Conservation (phyloP, 805 yeast genomes). For the Candida sonorensis region DNA sequence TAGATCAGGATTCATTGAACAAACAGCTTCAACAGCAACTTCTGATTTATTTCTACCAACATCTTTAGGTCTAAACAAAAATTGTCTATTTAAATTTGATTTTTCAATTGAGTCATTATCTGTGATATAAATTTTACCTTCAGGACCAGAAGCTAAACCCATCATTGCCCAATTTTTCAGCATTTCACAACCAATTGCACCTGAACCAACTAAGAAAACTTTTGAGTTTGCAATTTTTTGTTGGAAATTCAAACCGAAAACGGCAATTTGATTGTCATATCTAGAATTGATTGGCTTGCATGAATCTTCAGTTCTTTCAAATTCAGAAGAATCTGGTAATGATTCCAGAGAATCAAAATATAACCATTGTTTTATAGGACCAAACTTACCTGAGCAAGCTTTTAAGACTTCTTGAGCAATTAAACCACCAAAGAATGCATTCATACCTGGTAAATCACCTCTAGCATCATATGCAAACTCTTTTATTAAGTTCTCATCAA, state of each 20-base stretch:
- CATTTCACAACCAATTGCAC: conserved; percentile 99
- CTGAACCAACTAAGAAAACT: conserved; percentile 91
- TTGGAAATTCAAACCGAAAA: conserved; percentile 77
- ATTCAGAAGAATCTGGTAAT: conserved; percentile 55
- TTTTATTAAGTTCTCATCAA: conserved; percentile 59
- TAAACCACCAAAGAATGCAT: conserved; percentile 88
- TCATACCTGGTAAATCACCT: conserved; percentile 88
- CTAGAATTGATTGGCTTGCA: conserved; percentile 74
- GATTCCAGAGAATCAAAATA: conserved; percentile 94
- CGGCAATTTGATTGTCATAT: conserved; percentile 94
- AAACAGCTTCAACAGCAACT: conserved; percentile 81
- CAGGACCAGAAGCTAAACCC: conserved; percentile 89
- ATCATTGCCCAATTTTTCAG: conserved; percentile 96
- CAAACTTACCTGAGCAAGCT: conserved; percentile 90
- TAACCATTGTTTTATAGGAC: conserved; percentile 87
- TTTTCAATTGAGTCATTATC: conserved; percentile 95
- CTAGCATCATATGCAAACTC: conserved; percentile 79
- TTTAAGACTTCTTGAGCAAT: conserved; percentile 96
- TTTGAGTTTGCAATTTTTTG: conserved; percentile 65
- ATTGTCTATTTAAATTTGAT: conserved; percentile 94
- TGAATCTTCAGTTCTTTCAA: conserved; percentile 59
- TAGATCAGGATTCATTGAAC: conserved; percentile 79
- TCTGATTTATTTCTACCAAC: conserved; percentile 90
- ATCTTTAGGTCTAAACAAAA: conserved; percentile 88
- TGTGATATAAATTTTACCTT: conserved; percentile 79